Conservation (phyloP, 2,329 filamentous ascomycete species). For the Epichloe hybrida region DNA sequence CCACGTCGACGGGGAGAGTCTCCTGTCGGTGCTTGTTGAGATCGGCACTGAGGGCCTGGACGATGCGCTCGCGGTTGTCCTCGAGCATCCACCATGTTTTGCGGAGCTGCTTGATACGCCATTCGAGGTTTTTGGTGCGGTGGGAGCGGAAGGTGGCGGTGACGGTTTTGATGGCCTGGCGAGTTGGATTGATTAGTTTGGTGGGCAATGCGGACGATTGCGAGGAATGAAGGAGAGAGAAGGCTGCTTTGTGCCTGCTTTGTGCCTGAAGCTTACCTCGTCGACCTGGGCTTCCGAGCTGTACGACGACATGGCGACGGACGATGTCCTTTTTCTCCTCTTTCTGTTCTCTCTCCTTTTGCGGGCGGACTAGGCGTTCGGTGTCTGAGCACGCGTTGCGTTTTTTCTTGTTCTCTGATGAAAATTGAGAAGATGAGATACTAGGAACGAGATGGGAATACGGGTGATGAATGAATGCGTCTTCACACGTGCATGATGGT, state of each 20-base stretch:
- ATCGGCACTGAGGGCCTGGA: conserved; percentile 20
- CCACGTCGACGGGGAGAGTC: conserved; percentile 17
- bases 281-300: conserved; percentile 6
- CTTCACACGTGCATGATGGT: too few species aligned
- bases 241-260: not conserved
- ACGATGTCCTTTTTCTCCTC: not conserved
- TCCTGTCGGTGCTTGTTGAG: conserved; percentile 23
- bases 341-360: not conserved
- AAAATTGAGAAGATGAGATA: too few species aligned
- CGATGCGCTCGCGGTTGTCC: conserved; percentile 22
- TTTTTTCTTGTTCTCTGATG: too few species aligned
- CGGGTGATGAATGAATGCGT: too few species aligned
- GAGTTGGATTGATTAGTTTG: not conserved
- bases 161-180: conserved; percentile 4
- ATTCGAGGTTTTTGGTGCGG: conserved; percentile 22
- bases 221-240: not conserved
- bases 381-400: too few species aligned
- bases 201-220: not conserved
- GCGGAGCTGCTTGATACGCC: conserved; percentile 28
- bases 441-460: too few species aligned
- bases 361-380: not conserved
- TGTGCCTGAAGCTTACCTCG: not conserved
- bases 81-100: conserved; percentile 28
- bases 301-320: conserved; percentile 1
- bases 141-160: conserved; percentile 5